phyloP scores from a whole-genome alignment of 75 land plant species.

The Chamaecyparis obtusa region DNA sequence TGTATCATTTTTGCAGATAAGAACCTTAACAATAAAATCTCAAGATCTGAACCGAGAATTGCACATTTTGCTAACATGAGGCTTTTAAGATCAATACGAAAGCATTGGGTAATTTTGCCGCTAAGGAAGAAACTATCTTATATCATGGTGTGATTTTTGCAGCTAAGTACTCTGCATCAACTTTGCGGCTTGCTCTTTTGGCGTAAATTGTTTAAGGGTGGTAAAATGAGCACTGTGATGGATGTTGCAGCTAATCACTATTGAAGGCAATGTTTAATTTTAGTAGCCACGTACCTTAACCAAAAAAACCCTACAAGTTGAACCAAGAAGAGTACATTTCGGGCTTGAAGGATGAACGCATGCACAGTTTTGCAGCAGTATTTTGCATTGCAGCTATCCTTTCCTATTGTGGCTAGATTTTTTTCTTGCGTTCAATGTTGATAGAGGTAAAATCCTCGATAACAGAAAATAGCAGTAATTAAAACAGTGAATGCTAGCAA shows the following conservation, averaged over 20 bases:
- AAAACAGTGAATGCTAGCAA: background rate
- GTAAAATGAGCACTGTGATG: background rate
- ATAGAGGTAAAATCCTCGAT: background rate
- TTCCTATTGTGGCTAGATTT: background rate
- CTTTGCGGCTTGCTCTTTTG: background rate
- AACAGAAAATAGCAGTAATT: background rate
- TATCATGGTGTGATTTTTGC: background rate
- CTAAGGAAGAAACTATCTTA: background rate
- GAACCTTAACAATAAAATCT: background rate
- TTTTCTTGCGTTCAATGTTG: background rate
- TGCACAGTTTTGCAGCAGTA: background rate
- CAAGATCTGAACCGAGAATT: background rate
- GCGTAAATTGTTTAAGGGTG: background rate
- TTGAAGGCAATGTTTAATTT: background rate
- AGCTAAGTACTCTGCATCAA: background rate
- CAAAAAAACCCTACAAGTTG: background rate
- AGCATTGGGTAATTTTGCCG: background rate
- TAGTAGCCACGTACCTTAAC: background rate
- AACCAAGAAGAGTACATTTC: background rate
- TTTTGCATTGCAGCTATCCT: background rate
- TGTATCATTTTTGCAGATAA: background rate
- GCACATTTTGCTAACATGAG: background rate
- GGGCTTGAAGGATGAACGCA: background rate
- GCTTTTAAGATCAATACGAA: background rate
- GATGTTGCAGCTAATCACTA: background rate